Base-by-base conservation (phyloP, 2,329 filamentous ascomycete species). In the Talaromyces marneffei region DNA sequence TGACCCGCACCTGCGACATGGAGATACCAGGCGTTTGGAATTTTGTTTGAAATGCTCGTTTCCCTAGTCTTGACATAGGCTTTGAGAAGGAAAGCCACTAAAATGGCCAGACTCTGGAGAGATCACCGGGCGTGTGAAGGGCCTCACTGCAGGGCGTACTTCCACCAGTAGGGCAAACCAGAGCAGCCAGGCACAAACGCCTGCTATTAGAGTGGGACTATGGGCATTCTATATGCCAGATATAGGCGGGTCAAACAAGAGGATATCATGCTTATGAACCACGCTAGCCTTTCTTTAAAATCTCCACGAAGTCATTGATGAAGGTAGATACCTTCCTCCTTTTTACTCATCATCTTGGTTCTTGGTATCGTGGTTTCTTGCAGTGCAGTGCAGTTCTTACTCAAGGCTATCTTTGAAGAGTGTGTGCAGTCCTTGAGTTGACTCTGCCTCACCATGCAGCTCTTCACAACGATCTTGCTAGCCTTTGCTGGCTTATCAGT, bases 401-500 rank as follows among this genome's bases (percentile, higher is more conserved):
- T 14, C 48, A 52, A 8, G 9, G 29, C 29, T 4, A 14, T 52
- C 27, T 33, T 31, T 46, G 23, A 29, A 29, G n/a, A 33, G n/a
- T 3, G n/a, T 52, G n/a, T 33, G 29, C 4, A 18, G 33, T 33
- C 10, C 29, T 52, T 7, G n/a, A 52, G 29, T 14, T 52, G 29
- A 20, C 46, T 29, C 20, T 57, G 35, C 27, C 23, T 23, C 46
- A 48, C 20, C 14, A 56, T 62, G 62, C 52, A 42, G 23, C 53
- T 63, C 8, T 56, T 53, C 33, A 53, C 8, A 33, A 48, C 29
- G 16, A 16, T 62, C 14, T 37, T 61, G 2, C 25, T 62, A 12
- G 57, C 33, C 37, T 52, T 63, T 9, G 50, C 20, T 27, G 20
- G 46, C 53, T 61, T 63, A 29, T 29, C 31, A 27, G 37, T 35